Evolutionary conservation across 139 green algal genomes (phyloP), one percentile per base, ranked within the genome.

Genomic region (Nannochloris sp.): DNA sequence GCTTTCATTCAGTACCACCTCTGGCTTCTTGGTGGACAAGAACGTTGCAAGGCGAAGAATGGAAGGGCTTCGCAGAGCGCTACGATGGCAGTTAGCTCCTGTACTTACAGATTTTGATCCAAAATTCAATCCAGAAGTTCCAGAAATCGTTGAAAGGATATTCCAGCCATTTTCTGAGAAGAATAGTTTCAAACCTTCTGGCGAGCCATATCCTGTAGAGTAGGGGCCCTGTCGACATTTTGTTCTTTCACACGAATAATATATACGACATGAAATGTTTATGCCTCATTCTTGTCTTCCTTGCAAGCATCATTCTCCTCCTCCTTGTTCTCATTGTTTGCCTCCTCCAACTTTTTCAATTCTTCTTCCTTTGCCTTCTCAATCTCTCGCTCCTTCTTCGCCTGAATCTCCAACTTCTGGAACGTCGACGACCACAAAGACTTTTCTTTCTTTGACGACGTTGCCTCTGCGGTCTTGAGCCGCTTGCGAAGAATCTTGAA

Each of bases 41-140:
- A 84, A 84, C 49, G 36, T 61, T 28, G 75, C 77, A 1, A 25
- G 61, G n/a, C 28, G 53, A 14, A 64, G 61, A 50, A 28, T 77
- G 23, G 77, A 84, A 30, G 23, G n/a, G 14, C 58, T 84, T 28
- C 61, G 77, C 11, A 69, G 58, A 5, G 67, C 67, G 20, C 43
- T 84, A 3, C 49, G 61, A 20, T 84, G 70, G 67, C 61, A 84
- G 36, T 17, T 69, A 16, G 56, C 60, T 11, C 69, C 77, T 2
- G 78, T 85, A 1, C 70, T 85, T 44, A 70, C 75, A 30, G 69
- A 70, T 57, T 84, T 83, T 30, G 69, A 80, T 58, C 67, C 71
- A n/a, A 29, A 43, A 11, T 83, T 79, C 50, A 81, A 82, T 55
- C 36, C 66, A 43, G 56, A 66, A 5, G 62, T 61, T 33, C 62